Conservation (phyloP, 495 filamentous ascomycete species). For the Annulohypoxylon nitens region DNA sequence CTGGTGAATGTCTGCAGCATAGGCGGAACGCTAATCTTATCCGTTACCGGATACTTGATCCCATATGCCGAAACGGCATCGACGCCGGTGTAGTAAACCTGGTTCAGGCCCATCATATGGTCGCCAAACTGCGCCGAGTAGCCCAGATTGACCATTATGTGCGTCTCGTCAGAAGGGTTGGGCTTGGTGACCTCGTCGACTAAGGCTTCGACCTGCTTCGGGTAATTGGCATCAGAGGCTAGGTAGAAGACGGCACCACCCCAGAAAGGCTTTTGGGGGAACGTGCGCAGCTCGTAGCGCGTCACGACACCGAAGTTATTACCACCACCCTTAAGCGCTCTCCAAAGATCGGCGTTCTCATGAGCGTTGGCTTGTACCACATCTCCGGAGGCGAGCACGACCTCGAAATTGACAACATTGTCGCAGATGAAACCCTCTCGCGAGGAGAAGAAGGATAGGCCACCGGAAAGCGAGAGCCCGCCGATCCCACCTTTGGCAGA, state of each 20-base stretch:
- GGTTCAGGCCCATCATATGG: constrained; percentile 22
- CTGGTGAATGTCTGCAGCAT: constrained; percentile 29
- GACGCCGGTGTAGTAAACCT: constrained; percentile 35
- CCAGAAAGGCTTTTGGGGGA: background rate
- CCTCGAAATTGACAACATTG: background rate
- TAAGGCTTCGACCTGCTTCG: background rate
- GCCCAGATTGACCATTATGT: background rate
- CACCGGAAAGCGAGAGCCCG: constrained; percentile 9
- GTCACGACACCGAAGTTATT: constrained; percentile 6
- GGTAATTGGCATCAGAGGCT: background rate
- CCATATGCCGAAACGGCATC: no score
- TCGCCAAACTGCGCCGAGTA: background rate
- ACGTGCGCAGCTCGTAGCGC: background rate
- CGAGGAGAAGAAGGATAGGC: constrained; percentile 28
- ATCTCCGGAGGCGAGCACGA: background rate
- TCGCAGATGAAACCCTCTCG: constrained; percentile 21
- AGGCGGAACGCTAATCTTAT: constrained; percentile 6
- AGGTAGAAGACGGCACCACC: background rate
- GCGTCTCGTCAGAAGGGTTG: background rate
- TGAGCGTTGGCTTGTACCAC: background rate
- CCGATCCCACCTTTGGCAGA: constrained; percentile 15
- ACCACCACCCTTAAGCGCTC: background rate
- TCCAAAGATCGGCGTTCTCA: background rate
- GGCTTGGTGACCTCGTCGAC: background rate
- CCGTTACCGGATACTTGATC: no score